Evolutionary conservation across 2,329 filamentous ascomycete genomes (phyloP), one percentile per base, ranked within the genome.

Genomic region (Zymoseptoria crescenta): DNA sequence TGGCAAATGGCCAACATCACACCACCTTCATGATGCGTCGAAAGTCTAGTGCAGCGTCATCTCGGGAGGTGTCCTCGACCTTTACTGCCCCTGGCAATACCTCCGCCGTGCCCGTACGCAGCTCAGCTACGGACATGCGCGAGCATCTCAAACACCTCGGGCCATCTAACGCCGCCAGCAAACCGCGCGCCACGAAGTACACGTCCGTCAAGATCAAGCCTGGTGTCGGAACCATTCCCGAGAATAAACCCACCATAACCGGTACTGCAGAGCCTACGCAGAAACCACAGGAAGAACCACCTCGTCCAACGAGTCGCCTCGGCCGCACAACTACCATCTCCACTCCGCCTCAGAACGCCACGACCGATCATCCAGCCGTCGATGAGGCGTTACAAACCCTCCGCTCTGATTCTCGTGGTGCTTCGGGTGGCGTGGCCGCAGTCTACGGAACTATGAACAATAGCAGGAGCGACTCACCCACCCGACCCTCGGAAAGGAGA

Each of bases 131-230:
- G 48, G 81, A 84, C 29, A 73, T 86, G 54, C 77, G 78, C 53
- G 77, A 85, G 66, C 83, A 86, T 59, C 72, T 87, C 20, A 84
- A 82, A 67, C 83, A 86, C 66, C 77, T 87, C 1, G 84, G 84
- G 4, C 84, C 84, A 0, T 86, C 83, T 19, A 87, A 87, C 65
- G 75, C 81, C 16, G 84, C 84, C 20, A 83, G 78, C 62, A 76
- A 80, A 49, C 84, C 84, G 2, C 81, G 82, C 56, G 73, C 80
- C 41, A 87, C 84, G 6, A 81, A 84, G 41, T 86, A 83, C 70
- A 79, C 79, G 59, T 80, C 79, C 8, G 84, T 87, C 62, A 87
- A 86, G 71, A 86, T 87, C 72, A 87, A 87, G 70, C 83, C 83
- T 13, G 82, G 78, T 13, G 70, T 69, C 57, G 74, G 66, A 64